Evolutionary conservation across 2,329 filamentous ascomycete species (phyloP).

Genomic region (Colletotrichum cereale): DNA sequence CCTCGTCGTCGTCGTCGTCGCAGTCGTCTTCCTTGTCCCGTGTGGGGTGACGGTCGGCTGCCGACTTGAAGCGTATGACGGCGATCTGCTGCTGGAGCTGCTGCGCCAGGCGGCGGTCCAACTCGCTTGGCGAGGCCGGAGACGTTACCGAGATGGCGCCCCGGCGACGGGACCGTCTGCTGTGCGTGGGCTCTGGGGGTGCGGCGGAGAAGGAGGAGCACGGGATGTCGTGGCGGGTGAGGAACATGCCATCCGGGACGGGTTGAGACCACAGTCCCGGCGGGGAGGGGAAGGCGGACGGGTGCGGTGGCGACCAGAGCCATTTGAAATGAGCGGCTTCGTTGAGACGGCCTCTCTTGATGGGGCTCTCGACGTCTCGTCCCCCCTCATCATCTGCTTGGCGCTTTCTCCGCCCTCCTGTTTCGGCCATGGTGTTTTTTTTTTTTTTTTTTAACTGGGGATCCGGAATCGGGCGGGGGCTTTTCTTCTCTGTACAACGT

Average conservation of each 20-base stretch:
- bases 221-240: constrained; percentile 14
- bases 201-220: constrained; percentile 28
- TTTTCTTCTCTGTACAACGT: neutral
- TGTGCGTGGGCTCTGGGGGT: constrained; percentile 8
- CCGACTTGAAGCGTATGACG: constrained; percentile 19
- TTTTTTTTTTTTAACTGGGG: constrained; percentile 19
- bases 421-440: constrained; percentile 27
- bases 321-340: constrained; percentile 15
- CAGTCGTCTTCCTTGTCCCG: neutral
- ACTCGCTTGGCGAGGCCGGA: constrained; percentile 8
- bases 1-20: neutral
- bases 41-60: neutral
- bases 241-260: constrained; percentile 17
- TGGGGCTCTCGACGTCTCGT: neutral
- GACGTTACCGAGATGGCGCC: constrained; percentile 35
- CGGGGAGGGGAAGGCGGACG: neutral
- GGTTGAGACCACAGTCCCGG: constrained; percentile 25
- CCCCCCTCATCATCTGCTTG: constrained; percentile 19
- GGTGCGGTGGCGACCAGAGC: constrained; percentile 26
- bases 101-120: constrained; percentile 30
- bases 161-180: constrained; percentile 23
- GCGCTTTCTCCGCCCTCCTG: constrained; percentile 26
- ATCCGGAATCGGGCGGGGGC: neutral
- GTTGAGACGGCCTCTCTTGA: constrained; percentile 17
- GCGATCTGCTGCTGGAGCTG: constrained; percentile 36